Evolutionary conservation across 306 rosid genomes (phyloP), one percentile per base, ranked within the genome.

Genomic region (Vigna radiata): DNA sequence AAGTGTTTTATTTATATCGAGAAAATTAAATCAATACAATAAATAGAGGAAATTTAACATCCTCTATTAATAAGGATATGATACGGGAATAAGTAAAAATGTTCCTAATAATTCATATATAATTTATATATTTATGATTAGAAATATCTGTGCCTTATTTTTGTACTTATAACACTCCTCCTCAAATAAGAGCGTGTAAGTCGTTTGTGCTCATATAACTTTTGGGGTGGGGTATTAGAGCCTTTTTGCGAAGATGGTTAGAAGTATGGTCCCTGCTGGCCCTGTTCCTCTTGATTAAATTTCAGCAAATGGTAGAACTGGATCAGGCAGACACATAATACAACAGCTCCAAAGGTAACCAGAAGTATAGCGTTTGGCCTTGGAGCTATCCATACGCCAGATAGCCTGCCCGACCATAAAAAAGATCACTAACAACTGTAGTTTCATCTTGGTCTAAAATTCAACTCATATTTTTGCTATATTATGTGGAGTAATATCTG

Each of bases 401-500:
- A 14, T 75, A 29, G 14, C 41, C 31, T 8, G 15, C 71, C 62
- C 2, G 12, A 23, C 41, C 70, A 21, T 71, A 33, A 36, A 36
- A 60, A 60, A 36, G n/a, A 50, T 60, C n/a, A 33, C 7, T 50
- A 5, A 36, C 52, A 58, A 12, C 10, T 48, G 13, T 77, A 7
- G 77, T 69, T 46, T 48, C 41, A 48, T 70, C 52, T 52, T 27
- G 9, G 29, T 71, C 2, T 33, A 46, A n/a, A 70, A 33, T 29
- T 59, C 29, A 37, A 78, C 23, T 19, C 18, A 16, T 61, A 13
- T 4, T 63, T 73, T 62, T 39, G 52, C 70, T 48, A 49, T 46
- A 60, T 5, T 21, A 64, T 71, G 25, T 50, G 47, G 47, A 49
- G 83, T n/a, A 37, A 25, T 23, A 49, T 62, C 8, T 71, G 27